These are phyloP conservation scores for Verticillium klebahnii DNA, from an alignment of 2,329 filamentous ascomycete genomes.

Conservation along the genomic window DNA sequence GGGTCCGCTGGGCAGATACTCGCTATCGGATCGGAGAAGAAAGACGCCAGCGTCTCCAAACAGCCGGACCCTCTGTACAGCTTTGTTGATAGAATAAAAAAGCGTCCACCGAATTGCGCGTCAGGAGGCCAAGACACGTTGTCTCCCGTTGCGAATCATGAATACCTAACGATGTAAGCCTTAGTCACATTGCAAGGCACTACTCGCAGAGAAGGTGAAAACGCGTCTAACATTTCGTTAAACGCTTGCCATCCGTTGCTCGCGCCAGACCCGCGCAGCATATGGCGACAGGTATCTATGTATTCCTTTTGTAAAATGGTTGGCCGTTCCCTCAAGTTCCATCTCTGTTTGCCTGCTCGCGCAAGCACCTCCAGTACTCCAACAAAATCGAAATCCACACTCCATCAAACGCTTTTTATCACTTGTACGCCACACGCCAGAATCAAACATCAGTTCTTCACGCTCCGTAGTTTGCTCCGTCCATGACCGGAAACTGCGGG, in stretches of 20 bases:
- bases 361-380: neutral
- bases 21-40: neutral
- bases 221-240: no score
- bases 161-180: no score
- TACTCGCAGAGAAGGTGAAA: no score
- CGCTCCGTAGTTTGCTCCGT: constrained; percentile 9
- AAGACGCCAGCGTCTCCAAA: neutral
- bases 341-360: neutral
- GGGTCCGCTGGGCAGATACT: neutral
- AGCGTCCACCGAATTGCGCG: neutral
- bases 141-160: no score
- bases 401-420: neutral
- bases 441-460: neutral
- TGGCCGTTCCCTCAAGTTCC: neutral
- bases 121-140: neutral
- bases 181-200: no score
- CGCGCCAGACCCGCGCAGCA: no score
- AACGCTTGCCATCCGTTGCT: no score
- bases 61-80: neutral
- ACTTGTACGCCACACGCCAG: constrained; percentile 1
- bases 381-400: neutral
- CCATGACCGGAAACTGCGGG: constrained; percentile 30
- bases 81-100: neutral
- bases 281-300: neutral
- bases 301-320: neutral